Evolutionary conservation across 805 yeast genomes (phyloP).

Genomic region (Cyberlindnera maritima): DNA sequence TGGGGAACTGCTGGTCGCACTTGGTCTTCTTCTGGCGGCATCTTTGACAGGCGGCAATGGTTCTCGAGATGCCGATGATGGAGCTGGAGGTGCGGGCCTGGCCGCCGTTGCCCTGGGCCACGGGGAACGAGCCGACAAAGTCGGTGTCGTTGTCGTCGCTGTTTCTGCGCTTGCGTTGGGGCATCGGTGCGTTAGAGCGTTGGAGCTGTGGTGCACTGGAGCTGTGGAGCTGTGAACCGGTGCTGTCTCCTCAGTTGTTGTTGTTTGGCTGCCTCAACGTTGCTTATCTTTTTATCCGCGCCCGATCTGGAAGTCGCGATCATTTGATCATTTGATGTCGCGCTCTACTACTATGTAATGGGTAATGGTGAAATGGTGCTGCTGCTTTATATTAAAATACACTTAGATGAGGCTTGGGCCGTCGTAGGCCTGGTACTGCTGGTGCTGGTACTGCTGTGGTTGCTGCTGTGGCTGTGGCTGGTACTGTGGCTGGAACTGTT

Average conservation of each 20-base stretch:
- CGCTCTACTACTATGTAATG: too few species aligned
- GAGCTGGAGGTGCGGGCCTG: conserved; percentile 16
- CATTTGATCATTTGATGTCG: background rate
- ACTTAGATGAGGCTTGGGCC: conserved; percentile 20
- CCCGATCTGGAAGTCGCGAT: background rate
- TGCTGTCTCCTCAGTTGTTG: too few species aligned
- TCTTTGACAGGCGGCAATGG: conserved; percentile 82
- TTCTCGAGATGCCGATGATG: conserved; percentile 49
- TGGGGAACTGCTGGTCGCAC: conserved; percentile 58
- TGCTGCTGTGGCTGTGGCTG: conserved; percentile 17
- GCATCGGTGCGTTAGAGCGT: too few species aligned
- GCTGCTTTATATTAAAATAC: background rate
- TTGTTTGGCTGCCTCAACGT: too few species aligned
- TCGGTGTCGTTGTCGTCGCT: conserved; percentile 7
- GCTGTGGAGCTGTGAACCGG: too few species aligned
- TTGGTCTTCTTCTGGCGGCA: conserved; percentile 69
- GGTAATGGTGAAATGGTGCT: too few species aligned
- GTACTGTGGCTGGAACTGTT: conserved; percentile 13
- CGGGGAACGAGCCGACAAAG: conserved; percentile 12
- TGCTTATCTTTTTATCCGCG: background rate
- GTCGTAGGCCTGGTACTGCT: conserved; percentile 12
- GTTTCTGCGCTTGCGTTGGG: conserved; percentile 9
- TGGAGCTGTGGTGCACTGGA: too few species aligned
- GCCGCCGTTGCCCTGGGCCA: background rate
- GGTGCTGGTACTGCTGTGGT: conserved; percentile 17